Evolutionary conservation across 108 stramenopile species (phyloP).

Genomic region (Conticribra weissflogii): DNA sequence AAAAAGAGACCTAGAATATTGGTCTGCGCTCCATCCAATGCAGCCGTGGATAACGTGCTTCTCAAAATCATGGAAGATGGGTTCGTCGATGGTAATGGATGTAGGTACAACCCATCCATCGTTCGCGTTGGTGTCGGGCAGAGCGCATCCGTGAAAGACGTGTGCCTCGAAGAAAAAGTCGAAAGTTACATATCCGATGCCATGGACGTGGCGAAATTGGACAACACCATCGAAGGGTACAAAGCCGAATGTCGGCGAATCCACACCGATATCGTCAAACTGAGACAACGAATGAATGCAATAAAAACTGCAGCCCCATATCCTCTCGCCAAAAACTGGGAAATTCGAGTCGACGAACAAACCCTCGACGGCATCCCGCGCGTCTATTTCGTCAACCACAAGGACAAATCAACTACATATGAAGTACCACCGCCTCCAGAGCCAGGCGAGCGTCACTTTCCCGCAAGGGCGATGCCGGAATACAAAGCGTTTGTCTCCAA

Average conservation of each 20-base stretch:
- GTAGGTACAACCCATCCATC: slow-evolving; percentile 92
- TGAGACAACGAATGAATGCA: slow-evolving; percentile 71
- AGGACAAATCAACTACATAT: slow-evolving; percentile 72
- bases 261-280: slow-evolving; percentile 58
- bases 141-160: slow-evolving; percentile 65
- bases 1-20: slow-evolving; percentile 81
- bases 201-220: slow-evolving; percentile 62
- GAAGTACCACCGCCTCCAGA: slow-evolving; percentile 85
- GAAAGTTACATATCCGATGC: slow-evolving; percentile 63
- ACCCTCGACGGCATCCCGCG: slow-evolving; percentile 47
- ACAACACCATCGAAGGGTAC: slow-evolving; percentile 70
- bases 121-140: slow-evolving; percentile 89
- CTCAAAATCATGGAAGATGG: slow-evolving; percentile 91
- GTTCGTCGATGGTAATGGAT: slow-evolving; percentile 92
- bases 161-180: slow-evolving; percentile 77
- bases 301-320: slow-evolving; percentile 68
- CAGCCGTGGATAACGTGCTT: slow-evolving; percentile 97
- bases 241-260: slow-evolving; percentile 67
- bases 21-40: slow-evolving; percentile 97
- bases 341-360: slow-evolving; percentile 88
- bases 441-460: slow-evolving; percentile 66
- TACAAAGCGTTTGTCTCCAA: slow-evolving; percentile 64
- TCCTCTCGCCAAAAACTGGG: slow-evolving; percentile 87
- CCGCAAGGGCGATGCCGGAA: slow-evolving; percentile 78
- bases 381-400: slow-evolving; percentile 91